Base-by-base conservation (phyloP, 495 filamentous ascomycete genomes). In the Parachaetomium inaequale region DNA sequence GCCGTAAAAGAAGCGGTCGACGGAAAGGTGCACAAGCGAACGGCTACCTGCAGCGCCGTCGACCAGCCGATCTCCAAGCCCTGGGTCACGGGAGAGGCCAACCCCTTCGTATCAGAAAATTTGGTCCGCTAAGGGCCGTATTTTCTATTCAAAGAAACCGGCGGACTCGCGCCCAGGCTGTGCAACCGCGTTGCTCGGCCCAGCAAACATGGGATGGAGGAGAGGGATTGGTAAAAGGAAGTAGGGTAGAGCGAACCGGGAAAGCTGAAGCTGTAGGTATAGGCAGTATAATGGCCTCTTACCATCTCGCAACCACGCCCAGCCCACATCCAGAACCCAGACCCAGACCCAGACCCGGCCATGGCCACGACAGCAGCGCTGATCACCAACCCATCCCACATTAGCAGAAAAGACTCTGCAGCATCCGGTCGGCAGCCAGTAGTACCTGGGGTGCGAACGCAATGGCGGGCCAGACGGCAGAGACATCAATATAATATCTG, bases 21-120 rank as follows among this genome's bases (percentile, higher is more conserved):
- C 66, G 68, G 68, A 52, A 53, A 65, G 66, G 55, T 64, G 63
- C 68, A 67, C 70, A 65, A 68, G 55, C 63, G 59, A 46, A 61
- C 70, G 70, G 70, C 59, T 63, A 60, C 68, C 59, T 65, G 70
- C 70, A 70, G 67, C 43, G 23, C 23, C 34, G 23, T 46, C 34
- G 53, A 10, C 29, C 60, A 51, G 42, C 32, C 58, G 19, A 36
- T 32, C 36, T 23, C 49, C 49, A 15, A 21, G 6, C 38, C 40
- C 50, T 28, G 36, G 57, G 58, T 23, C 36, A 26, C 36, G 38
- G 49, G 17, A 31, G n/a, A 25, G 28, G n/a, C 58, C 25, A 12
- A 23, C 23, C 45, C 45, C 32, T 38, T 61, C 50, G 58, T 61
- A 60, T 52, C n/a, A 40, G 32, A 51, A 7, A n/a, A 36, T 14